A percentile compares a stretch with the other conserved stretches of the same genome.
phyloP scores from a whole-genome alignment of 2,329 filamentous ascomycete genomes.

The Clonostachys rhizophaga region DNA sequence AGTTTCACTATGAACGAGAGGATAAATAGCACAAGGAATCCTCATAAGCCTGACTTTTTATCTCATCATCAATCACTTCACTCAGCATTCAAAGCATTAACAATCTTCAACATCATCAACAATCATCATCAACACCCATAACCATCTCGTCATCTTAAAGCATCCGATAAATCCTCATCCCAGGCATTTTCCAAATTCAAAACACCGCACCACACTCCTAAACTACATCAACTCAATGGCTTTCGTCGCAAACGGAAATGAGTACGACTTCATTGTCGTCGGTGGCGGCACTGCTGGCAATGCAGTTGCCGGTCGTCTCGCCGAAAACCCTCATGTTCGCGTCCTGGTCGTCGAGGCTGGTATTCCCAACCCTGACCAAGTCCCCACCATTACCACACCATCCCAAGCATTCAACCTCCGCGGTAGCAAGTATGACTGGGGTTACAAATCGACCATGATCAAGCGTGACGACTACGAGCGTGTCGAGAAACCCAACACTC shows the following conservation, averaged over 20 bases:
- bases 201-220: no score
- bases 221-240: no score
- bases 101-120: no score
- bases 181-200: no score
- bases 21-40: no score
- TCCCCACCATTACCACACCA: constrained; percentile 48
- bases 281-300: constrained; percentile 28
- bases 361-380: constrained; percentile 37
- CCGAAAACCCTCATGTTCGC: constrained; percentile 27
- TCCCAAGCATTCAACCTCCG: constrained; percentile 47
- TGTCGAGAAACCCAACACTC: constrained; percentile 59
- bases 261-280: constrained; percentile 20
- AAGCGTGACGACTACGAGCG: constrained; percentile 54
- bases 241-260: not conserved
- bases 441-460: constrained; percentile 58
- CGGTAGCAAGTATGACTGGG: constrained; percentile 54
- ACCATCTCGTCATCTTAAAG: no score
- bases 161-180: no score
- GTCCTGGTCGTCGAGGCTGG: constrained; percentile 44
- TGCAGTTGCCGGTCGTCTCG: constrained; percentile 25
- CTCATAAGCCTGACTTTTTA: no score
- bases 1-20: no score
- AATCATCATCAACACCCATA: no score
- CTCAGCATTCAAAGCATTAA: no score
- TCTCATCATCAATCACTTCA: no score